phyloP scores from a whole-genome alignment of 345 rosid genomes.

The Eucalyptus marginata region DNA sequence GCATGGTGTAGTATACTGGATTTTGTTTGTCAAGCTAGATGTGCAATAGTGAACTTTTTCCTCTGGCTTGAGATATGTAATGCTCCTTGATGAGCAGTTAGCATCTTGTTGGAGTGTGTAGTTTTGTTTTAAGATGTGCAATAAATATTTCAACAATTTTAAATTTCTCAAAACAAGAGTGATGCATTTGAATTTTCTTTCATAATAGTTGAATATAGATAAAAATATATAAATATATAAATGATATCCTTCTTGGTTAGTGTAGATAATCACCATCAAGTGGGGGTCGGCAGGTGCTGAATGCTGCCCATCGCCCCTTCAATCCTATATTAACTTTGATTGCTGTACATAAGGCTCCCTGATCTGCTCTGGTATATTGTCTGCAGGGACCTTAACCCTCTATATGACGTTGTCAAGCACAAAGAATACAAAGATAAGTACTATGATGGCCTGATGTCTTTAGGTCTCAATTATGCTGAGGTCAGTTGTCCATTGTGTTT shows the following conservation, averaged over 20 bases:
- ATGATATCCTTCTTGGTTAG: background rate
- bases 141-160: background rate
- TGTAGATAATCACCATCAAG: background rate
- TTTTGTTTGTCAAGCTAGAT: background rate
- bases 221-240: background rate
- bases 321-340: background rate
- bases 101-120: background rate
- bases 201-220: background rate
- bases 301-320: background rate
- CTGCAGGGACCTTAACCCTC: slow-evolving; percentile 86
- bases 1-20: background rate
- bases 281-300: background rate
- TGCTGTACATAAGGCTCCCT: background rate
- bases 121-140: background rate
- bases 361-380: background rate
- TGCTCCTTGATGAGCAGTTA: background rate
- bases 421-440: slow-evolving; percentile 70
- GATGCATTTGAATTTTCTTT: background rate
- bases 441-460: slow-evolving; percentile 42
- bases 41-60: background rate
- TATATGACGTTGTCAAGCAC: slow-evolving; percentile 41
- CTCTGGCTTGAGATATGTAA: background rate
- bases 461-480: slow-evolving; percentile 57
- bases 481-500: slow-evolving; percentile 14
- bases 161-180: background rate